These are phyloP conservation scores for Penstemon newberryi DNA, from an alignment of 257 asterid genomes.

Conservation along the genomic window DNA sequence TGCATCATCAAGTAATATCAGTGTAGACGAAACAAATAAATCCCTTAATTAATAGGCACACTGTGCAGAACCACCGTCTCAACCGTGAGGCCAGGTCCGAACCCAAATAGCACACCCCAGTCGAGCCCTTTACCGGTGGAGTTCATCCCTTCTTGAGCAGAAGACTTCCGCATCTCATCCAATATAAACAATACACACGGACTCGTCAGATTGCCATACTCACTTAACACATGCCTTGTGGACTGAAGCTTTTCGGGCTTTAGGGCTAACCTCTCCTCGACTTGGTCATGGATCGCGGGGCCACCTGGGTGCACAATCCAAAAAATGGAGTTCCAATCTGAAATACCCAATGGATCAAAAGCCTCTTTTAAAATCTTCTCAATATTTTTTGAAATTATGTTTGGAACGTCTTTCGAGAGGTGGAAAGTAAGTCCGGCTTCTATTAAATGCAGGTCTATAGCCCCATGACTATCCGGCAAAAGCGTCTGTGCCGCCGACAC, in stretches of 20 bases:
- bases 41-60: background rate
- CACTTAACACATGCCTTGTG: background rate
- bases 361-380: slow-evolving; percentile 4
- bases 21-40: too few species aligned
- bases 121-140: slow-evolving; percentile 7
- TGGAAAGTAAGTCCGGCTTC: slow-evolving; percentile 12
- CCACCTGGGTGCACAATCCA: slow-evolving; percentile 20
- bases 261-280: background rate
- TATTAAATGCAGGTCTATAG: background rate
- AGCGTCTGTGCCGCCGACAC: slow-evolving; percentile 7
- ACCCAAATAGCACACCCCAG: slow-evolving; percentile 8
- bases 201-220: slow-evolving; percentile 1
- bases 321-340: slow-evolving; percentile 11
- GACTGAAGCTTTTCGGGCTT: slow-evolving; percentile 2
- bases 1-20: too few species aligned
- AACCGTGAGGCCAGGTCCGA: slow-evolving; percentile 13
- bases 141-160: background rate
- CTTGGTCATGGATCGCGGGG: background rate
- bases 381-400: background rate
- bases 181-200: slow-evolving; percentile 4
- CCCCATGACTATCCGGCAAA: slow-evolving; percentile 6
- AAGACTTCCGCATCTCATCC: slow-evolving; percentile 10
- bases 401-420: slow-evolving; percentile 5
- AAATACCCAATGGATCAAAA: background rate
- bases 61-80: slow-evolving; percentile 7